phyloP scores from a whole-genome alignment of 805 yeast genomes.

The Cyberlindnera mycetangii region DNA sequence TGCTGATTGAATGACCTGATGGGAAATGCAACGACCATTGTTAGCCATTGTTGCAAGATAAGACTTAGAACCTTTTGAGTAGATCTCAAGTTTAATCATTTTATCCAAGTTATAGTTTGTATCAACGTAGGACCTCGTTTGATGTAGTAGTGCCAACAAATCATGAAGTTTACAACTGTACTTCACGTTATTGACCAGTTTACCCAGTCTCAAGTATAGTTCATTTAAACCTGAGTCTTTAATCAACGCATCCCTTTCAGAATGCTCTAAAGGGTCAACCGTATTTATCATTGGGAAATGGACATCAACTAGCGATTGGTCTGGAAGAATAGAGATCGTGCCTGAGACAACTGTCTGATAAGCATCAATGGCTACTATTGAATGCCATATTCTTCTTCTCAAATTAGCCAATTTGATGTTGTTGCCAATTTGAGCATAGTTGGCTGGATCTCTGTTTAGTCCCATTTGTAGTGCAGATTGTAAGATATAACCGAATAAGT shows the following conservation, averaged over 20 bases:
- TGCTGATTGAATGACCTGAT: slow-evolving; percentile 10
- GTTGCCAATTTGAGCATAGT: slow-evolving; percentile 16
- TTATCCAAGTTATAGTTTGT: slow-evolving; percentile 9
- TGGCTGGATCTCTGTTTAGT: slow-evolving; percentile 43
- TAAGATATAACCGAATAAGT: slow-evolving; percentile 34
- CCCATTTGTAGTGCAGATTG: slow-evolving; percentile 46
- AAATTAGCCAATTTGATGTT: slow-evolving; percentile 13
- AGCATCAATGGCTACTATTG: slow-evolving; percentile 15
- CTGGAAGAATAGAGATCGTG: slow-evolving; percentile 13
- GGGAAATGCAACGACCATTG: slow-evolving; percentile 14
- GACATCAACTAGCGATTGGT: slow-evolving; percentile 12
- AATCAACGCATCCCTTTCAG: slow-evolving; percentile 12
- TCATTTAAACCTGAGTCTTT: slow-evolving; percentile 4
- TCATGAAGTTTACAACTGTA: slow-evolving; percentile 10
- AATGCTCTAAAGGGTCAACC: slow-evolving; percentile 13
- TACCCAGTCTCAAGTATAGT: slow-evolving; percentile 10
- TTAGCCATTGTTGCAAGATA: slow-evolving; percentile 7
- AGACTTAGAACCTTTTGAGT: slow-evolving; percentile 7
- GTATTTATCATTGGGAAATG: slow-evolving; percentile 14
- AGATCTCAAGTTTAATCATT: slow-evolving; percentile 4
- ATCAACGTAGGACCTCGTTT: slow-evolving; percentile 13
- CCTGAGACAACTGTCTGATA: slow-evolving; percentile 15
- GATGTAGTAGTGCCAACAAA: slow-evolving; percentile 6
- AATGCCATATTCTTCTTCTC: slow-evolving; percentile 23
- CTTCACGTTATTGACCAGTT: slow-evolving; percentile 13